Base-by-base conservation (phyloP, 2,329 filamentous ascomycete genomes). In the Phoma sp. region DNA sequence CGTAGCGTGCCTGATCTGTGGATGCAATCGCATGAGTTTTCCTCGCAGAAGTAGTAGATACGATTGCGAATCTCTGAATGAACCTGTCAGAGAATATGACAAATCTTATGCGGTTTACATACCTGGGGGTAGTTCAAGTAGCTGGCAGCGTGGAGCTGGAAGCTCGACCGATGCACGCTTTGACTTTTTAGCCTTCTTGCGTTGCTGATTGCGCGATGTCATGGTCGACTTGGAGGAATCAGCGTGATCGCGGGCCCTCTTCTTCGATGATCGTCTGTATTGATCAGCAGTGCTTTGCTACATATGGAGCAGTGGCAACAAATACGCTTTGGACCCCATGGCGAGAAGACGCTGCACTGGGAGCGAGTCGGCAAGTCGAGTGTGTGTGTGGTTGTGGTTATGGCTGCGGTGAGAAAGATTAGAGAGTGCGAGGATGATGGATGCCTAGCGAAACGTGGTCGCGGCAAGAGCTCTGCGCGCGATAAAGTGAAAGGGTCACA, bases 31-130 rank as follows among this genome's bases (percentile, higher is more conserved):
- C 48, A 58, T 1, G 6, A 6, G 1, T 29, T 7, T 33, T 61
- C 60, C 3, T 23, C 27, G 11, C 56, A 55, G 27, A 47, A 58
- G 7, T 53, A n/a, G 37, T 61, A 63, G 38, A 63, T 61, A 7
- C 46, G 53, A 23, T 61, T 63, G 9, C 60, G 53, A 4, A 63
- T 27, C 42, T 61, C 60, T n/a, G 39, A 32, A 27, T 11, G 29
- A n/a, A 11, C 32, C 11, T 33, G 14, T 24, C 24, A 13, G 40
- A 11, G 2, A 4, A 29, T 42, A 9, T 25, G 8, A 7, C 25
- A 22, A 36, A 8, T 4, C 32, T 5, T n/a, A 25, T 14, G 11
- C 4, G 13, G 3, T 13, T 8, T 4, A 7, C 18, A 3, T 30
- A 50, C 39, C 47, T 13, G 47, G 30, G 7, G 47, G 47, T 18